These are phyloP conservation scores for Colletotrichum chlorophyti DNA, from an alignment of 2,329 filamentous ascomycete species.

Conservation along the genomic window DNA sequence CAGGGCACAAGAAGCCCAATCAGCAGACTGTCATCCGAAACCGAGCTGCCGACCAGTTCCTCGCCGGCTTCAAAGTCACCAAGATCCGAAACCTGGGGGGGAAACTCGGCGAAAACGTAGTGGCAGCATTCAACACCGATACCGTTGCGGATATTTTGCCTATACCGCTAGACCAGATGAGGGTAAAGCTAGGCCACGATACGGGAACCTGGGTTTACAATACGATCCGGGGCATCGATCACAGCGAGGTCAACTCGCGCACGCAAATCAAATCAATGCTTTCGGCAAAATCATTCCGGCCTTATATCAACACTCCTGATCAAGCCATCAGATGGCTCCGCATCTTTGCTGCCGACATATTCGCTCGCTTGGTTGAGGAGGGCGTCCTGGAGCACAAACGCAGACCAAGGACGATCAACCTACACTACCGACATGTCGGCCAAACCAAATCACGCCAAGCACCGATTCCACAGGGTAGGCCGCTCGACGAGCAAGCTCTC, in stretches of 20 bases:
- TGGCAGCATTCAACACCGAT: conserved; percentile 82
- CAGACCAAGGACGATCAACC: conserved; percentile 82
- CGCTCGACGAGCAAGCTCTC: conserved; percentile 74
- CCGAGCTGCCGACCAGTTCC: conserved; percentile 79
- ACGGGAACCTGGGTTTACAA: conserved; percentile 87
- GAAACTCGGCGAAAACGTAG: conserved; percentile 88
- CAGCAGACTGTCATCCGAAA: conserved; percentile 93
- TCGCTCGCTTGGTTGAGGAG: conserved; percentile 87
- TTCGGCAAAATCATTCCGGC: conserved; percentile 93
- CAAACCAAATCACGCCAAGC: conserved; percentile 78
- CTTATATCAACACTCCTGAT: conserved; percentile 78
- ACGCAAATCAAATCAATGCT: conserved; percentile 98
- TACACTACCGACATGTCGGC: conserved; percentile 79
- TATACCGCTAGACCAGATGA: conserved; percentile 77
- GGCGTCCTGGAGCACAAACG: conserved; percentile 87
- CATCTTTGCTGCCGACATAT: conserved; percentile 93
- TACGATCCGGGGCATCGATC: conserved; percentile 84
- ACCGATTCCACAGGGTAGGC: conserved; percentile 78
- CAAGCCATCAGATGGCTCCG: conserved; percentile 85
- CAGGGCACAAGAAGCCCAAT: conserved; percentile 91
- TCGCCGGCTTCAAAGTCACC: conserved; percentile 87
- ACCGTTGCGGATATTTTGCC: conserved; percentile 76
- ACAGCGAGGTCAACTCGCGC: conserved; percentile 85
- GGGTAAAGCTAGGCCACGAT: conserved; percentile 80
- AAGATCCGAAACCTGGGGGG: conserved; percentile 96